Conservation (phyloP, 2,329 filamentous ascomycete species). For the Alternaria sp. region DNA sequence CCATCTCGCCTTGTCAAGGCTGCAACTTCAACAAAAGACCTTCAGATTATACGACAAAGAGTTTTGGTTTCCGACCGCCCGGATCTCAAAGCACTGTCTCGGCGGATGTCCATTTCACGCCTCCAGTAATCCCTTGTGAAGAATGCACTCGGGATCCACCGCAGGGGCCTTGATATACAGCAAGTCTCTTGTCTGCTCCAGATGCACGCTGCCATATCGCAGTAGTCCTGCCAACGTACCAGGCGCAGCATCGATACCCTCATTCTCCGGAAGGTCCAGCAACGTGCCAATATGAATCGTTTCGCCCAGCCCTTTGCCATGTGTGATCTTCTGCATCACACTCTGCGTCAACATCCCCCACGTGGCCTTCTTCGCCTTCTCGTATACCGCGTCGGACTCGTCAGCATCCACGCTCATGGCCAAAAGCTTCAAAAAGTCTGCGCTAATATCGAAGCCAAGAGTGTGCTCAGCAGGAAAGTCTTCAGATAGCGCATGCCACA, state of each 20-base stretch:
- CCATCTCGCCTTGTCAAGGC: neutral
- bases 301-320: conserved; percentile 38
- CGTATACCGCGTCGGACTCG: conserved; percentile 31
- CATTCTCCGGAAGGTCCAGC: conserved; percentile 42
- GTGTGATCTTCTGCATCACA: conserved; percentile 47
- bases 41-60: neutral
- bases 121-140: conserved; percentile 32
- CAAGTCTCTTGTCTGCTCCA: conserved; percentile 44
- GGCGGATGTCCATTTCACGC: neutral
- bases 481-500: conserved; percentile 34
- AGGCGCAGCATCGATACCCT: conserved; percentile 35
- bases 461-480: conserved; percentile 31
- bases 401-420: conserved; percentile 30
- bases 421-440: conserved; percentile 33
- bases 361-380: conserved; percentile 32
- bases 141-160: conserved; percentile 14
- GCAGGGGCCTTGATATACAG: conserved; percentile 24
- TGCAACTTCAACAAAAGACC: neutral
- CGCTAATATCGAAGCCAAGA: conserved; percentile 33
- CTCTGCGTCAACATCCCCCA: conserved; percentile 42
- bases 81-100: neutral
- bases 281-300: conserved; percentile 34
- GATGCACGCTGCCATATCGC: conserved; percentile 44
- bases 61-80: neutral
- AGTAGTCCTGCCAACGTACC: conserved; percentile 49